Percentiles rank a stretch among this genome's conserved stretches.
phyloP scores from a whole-genome alignment of 2,329 filamentous ascomycete species.

The Eutypella sp. region DNA sequence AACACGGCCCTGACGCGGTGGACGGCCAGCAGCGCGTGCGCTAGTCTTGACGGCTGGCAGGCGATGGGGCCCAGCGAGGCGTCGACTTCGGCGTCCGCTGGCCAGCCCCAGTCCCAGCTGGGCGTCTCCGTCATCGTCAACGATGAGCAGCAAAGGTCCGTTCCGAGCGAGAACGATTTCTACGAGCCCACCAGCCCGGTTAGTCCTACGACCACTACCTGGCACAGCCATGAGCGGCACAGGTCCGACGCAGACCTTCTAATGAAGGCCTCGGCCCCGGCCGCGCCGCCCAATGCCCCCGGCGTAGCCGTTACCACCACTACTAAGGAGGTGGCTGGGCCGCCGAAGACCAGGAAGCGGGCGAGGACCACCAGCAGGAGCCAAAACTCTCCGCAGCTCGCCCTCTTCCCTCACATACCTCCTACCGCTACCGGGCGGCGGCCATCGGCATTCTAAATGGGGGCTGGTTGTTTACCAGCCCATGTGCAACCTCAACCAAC shows the following conservation, averaged over 20 bases:
- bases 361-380: conserved; percentile 28
- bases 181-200: conserved; percentile 3
- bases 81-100: conserved; percentile 4
- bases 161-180: conserved; percentile 6
- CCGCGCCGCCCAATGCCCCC: conserved; percentile 4
- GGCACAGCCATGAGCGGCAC: conserved; percentile 21
- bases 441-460: not conserved
- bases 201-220: conserved; percentile 8
- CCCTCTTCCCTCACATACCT: conserved; percentile 23
- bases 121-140: not conserved
- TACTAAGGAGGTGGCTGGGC: conserved; percentile 11
- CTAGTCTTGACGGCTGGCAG: conserved; percentile 29
- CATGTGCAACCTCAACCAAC: conserved; percentile 6
- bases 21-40: conserved; percentile 47
- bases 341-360: conserved; percentile 21
- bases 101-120: conserved; percentile 1
- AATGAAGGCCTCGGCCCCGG: conserved; percentile 10
- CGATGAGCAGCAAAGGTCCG: conserved; percentile 13
- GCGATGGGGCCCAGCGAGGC: conserved; percentile 13
- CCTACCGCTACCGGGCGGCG: conserved; percentile 1
- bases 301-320: conserved; percentile 10
- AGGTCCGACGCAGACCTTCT: conserved; percentile 25
- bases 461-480: not conserved
- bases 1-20: conserved; percentile 50
- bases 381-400: conserved; percentile 23